Evolutionary conservation across 371 early-diverging fungal genomes (phyloP).

Genomic region (Apophysomyces ossiformis): DNA sequence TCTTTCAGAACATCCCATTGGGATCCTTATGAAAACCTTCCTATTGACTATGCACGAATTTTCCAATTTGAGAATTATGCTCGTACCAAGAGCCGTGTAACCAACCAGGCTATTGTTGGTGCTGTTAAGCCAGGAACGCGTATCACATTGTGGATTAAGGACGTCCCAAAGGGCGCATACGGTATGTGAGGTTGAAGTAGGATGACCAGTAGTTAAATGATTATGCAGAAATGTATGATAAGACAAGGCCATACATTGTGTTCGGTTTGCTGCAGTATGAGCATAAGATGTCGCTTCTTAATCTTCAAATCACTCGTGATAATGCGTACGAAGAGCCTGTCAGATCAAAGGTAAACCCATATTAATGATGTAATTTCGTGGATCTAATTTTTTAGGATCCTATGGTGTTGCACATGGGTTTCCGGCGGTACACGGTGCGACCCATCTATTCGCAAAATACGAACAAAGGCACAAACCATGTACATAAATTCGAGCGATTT

Average conservation of each 20-base stretch:
- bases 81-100: constrained; percentile 76
- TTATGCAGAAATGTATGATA: constrained; percentile 51
- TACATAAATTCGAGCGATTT: constrained; percentile 96
- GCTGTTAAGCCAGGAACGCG: constrained; percentile 64
- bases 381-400: constrained; percentile 69
- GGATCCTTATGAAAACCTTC: constrained; percentile 98
- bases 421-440: constrained; percentile 80
- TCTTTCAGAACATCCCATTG: constrained; percentile 93
- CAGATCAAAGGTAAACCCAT: constrained; percentile 61
- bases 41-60: constrained; percentile 91
- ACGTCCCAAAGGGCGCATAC: constrained; percentile 68
- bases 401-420: constrained; percentile 85
- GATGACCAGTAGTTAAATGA: neutral
- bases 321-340: constrained; percentile 75
- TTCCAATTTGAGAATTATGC: constrained; percentile 92
- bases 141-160: constrained; percentile 69
- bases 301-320: constrained; percentile 76
- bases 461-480: constrained; percentile 83
- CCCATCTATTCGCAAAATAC: constrained; percentile 92
- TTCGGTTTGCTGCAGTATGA: constrained; percentile 93
- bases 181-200: constrained; percentile 39
- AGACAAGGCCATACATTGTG: constrained; percentile 67
- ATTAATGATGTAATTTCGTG: neutral
- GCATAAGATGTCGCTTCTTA: constrained; percentile 89
- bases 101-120: constrained; percentile 62